phyloP scores from a whole-genome alignment of 2,329 filamentous ascomycete genomes.

The Orbilia brochopaga region DNA sequence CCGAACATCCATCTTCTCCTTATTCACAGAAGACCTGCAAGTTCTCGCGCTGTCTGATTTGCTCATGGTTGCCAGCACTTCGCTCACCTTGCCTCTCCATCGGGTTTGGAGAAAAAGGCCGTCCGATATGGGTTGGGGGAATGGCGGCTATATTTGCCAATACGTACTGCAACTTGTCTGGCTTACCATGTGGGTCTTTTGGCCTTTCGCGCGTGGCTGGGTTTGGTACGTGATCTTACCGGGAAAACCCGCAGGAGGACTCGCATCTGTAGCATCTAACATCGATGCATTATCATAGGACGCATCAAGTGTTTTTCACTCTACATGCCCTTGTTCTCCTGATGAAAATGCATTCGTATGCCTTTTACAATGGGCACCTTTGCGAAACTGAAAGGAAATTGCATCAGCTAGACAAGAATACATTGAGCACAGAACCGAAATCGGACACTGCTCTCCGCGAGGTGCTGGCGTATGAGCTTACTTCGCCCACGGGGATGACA shows the following conservation, averaged over 20 bases:
- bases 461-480: constrained; percentile 87
- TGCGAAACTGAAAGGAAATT: constrained; percentile 84
- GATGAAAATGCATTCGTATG: constrained; percentile 99
- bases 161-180: constrained; percentile 79
- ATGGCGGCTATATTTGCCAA: constrained; percentile 79
- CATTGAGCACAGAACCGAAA: constrained; percentile 60
- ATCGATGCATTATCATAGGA: constrained; percentile 63
- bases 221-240: constrained; percentile 63
- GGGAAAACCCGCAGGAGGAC: not conserved
- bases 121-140: constrained; percentile 72
- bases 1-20: constrained; percentile 81
- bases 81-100: constrained; percentile 75
- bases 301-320: constrained; percentile 90
- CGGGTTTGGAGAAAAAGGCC: constrained; percentile 63
- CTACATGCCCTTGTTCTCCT: constrained; percentile 88
- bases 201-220: constrained; percentile 86
- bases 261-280: no score
- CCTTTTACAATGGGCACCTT: constrained; percentile 96
- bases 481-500: constrained; percentile 84
- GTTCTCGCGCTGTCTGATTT: constrained; percentile 83
- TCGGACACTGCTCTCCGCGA: constrained; percentile 74
- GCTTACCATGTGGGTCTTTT: constrained; percentile 80
- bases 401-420: constrained; percentile 73
- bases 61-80: constrained; percentile 80
- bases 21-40: constrained; percentile 87